Evolutionary conservation across 2,329 filamentous ascomycete genomes (phyloP).

Genomic region (Chaetothyriales sp.): DNA sequence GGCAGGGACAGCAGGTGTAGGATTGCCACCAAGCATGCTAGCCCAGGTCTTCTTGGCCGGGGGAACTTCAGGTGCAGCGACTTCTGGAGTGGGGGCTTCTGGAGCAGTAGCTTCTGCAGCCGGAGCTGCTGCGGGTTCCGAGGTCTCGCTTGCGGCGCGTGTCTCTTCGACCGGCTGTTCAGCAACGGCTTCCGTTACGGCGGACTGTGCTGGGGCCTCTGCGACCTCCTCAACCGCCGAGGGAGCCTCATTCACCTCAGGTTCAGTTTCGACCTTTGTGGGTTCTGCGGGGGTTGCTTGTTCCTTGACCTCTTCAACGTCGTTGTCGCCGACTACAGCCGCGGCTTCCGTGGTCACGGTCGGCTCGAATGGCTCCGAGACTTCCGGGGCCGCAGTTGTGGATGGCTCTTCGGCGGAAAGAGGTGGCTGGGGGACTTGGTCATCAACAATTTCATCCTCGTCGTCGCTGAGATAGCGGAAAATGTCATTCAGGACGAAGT

Average conservation of each 20-base stretch:
- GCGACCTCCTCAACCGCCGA: constrained; percentile 28
- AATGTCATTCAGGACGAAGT: constrained; percentile 97
- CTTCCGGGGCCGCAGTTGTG: constrained; percentile 28
- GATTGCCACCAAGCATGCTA: constrained; percentile 34
- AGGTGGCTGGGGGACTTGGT: constrained; percentile 22
- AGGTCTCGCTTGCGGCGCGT: constrained; percentile 27
- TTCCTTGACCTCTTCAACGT: constrained; percentile 47
- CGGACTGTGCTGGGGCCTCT: constrained; percentile 4
- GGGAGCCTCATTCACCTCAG: constrained; percentile 21
- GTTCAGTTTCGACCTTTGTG: constrained; percentile 29
- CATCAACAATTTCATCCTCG: constrained; percentile 41
- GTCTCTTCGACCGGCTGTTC: constrained; percentile 35
- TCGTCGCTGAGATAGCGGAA: constrained; percentile 85
- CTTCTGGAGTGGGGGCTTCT: constrained; percentile 25
- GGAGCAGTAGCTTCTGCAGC: constrained; percentile 36
- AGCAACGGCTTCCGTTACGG: constrained; percentile 6
- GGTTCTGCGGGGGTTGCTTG: constrained; percentile 25
- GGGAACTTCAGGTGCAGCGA: constrained; percentile 37
- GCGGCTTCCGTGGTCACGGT: constrained; percentile 28
- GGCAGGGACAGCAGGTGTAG: constrained; percentile 25
- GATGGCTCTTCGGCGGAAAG: constrained; percentile 19
- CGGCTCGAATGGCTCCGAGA: constrained; percentile 26
- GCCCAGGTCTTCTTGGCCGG: constrained; percentile 45
- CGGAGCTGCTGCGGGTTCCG: constrained; percentile 8
- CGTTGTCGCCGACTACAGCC: constrained; percentile 50